Evolutionary conservation across 495 filamentous ascomycete genomes (phyloP).

Genomic region (Chaetomium tenue): DNA sequence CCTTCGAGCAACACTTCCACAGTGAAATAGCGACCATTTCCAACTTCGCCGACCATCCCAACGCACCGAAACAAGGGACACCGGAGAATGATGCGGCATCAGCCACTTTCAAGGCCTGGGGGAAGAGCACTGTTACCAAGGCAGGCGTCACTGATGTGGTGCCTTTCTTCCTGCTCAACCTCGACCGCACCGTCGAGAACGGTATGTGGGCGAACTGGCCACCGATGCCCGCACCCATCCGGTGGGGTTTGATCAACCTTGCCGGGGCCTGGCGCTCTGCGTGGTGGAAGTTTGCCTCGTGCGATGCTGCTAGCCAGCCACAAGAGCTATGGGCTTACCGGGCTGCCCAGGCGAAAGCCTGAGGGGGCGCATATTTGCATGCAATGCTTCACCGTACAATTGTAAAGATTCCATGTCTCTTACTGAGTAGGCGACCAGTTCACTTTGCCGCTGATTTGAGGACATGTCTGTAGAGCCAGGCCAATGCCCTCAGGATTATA

Average conservation of each 20-base stretch:
- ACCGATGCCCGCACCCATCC: conserved; percentile 49
- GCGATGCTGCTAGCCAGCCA: conserved; percentile 41
- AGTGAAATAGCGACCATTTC: conserved; percentile 55
- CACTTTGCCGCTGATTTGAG: too few relatives aligned
- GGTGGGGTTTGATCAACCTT: conserved; percentile 49
- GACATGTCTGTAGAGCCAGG: background rate
- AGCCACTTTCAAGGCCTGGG: conserved; percentile 46
- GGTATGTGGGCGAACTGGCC: conserved; percentile 54
- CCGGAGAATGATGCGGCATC: conserved; percentile 32
- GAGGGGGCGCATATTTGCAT: background rate
- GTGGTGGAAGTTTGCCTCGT: conserved; percentile 57
- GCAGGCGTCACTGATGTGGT: conserved; percentile 51
- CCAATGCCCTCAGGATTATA: background rate
- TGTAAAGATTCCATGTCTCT: too few relatives aligned
- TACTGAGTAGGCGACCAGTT: too few relatives aligned
- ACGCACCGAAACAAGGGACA: conserved; percentile 45
- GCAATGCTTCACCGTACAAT: background rate
- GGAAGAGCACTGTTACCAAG: conserved; percentile 52
- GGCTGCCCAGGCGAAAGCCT: conserved; percentile 21
- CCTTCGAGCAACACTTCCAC: conserved; percentile 54
- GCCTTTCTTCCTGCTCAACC: conserved; percentile 57
- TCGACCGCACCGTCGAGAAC: conserved; percentile 54
- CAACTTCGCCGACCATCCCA: conserved; percentile 44
- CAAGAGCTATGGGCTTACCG: conserved; percentile 43
- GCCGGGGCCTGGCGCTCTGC: conserved; percentile 44